Evolutionary conservation across 2,329 filamentous ascomycete species (phyloP), one percentile per base, ranked within the genome.

Genomic region (Metarhizium robertsii): DNA sequence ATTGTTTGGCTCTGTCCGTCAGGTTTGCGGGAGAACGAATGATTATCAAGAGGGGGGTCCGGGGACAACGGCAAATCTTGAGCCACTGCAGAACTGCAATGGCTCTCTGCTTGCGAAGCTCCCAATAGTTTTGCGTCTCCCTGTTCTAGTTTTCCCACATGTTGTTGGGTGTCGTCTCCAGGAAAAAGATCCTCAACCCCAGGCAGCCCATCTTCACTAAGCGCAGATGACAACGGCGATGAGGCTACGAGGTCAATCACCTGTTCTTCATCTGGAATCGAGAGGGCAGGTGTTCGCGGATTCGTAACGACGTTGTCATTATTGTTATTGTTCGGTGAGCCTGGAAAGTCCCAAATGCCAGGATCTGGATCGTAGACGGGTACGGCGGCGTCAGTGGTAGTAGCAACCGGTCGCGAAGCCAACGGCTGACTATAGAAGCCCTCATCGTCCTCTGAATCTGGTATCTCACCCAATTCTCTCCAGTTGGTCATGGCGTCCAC

Each of bases 391-490:
- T 25, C 25, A 25, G 52, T 45, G 34, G 30, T 14, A n/a, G 43
- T 43, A 30, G 46, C 51, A 25, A 6, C 20, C 13, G 6, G 14
- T 6, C 50, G 54, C 16, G 42, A 6, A 10, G 14, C 36, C 34
- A 13, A n/a, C 52, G 67, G 61, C 56, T 72, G 66, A 57, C 65
- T 71, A 56, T 76, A 74, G 58, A 73, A 73, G 54, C 64, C 71
- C 60, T 67, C 69, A 50, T 78, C 75, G 56, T 77, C 76, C 62
- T 79, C 76, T 58, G 76, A 79, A 65, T 78, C 76, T 56, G 76
- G 76, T 60, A 79, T 71, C 64, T 76, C 75, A 62, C 76, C 76
- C 65, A 75, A 64, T 61, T 75, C 73, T 71, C 72, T 78, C 76
- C 76, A 79, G 60, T 72, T 72, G 55, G 65, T 67, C 76, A 78